phyloP scores from a whole-genome alignment of 495 filamentous ascomycete species.

The Antarctomyces pellizariae region DNA sequence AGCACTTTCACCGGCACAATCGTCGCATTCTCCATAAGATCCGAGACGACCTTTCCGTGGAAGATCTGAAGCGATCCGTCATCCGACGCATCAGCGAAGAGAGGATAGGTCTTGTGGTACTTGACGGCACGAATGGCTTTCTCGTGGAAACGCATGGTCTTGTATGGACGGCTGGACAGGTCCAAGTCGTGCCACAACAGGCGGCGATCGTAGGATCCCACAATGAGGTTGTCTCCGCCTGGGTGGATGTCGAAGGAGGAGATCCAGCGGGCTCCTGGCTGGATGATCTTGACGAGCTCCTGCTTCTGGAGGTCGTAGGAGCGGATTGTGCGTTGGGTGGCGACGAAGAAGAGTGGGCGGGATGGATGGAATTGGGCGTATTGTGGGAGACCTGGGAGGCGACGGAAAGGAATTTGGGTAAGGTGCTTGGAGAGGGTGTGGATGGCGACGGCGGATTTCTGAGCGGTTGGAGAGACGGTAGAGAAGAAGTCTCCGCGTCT shows the following conservation, averaged over 20 bases:
- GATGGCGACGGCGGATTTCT: conserved; percentile 72
- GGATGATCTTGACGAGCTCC: conserved; percentile 70
- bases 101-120: conserved; percentile 65
- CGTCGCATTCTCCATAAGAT: conserved; percentile 83
- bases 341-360: conserved; percentile 82
- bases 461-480: conserved; percentile 60
- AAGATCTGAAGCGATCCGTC: conserved; percentile 89
- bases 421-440: conserved; percentile 88
- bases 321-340: conserved; percentile 76
- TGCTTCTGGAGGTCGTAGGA: conserved; percentile 81
- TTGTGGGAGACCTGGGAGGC: conserved; percentile 64
- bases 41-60: conserved; percentile 82
- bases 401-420: conserved; percentile 84
- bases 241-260: conserved; percentile 84
- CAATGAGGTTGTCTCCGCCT: conserved; percentile 77
- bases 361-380: conserved; percentile 84
- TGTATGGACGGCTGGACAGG: conserved; percentile 71
- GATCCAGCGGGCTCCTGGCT: conserved; percentile 89
- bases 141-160: conserved; percentile 79
- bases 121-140: conserved; percentile 74
- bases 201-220: conserved; percentile 80
- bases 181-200: conserved; percentile 96
- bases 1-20: conserved; percentile 93
- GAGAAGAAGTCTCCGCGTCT: conserved; percentile 84
- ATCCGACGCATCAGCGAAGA: conserved; percentile 84